These are phyloP conservation scores for Bruguiera gymnorhiza DNA, from an alignment of 345 rosid genomes.

Conservation along the genomic window DNA sequence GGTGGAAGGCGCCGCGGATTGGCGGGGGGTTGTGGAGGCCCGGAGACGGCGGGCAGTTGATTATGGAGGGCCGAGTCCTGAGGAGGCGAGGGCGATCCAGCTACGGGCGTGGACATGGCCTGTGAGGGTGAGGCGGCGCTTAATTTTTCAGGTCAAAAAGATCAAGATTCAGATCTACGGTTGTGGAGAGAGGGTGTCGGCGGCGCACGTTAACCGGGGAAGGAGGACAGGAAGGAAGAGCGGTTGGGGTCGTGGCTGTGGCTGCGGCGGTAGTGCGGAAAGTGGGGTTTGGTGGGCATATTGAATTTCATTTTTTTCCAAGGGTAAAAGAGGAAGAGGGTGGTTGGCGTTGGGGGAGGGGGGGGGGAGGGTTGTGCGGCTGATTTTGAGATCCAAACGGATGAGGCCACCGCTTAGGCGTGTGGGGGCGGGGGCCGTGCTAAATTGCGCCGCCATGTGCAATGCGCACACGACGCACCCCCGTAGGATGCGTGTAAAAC, in stretches of 20 bases:
- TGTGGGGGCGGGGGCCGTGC: no score
- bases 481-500: no score
- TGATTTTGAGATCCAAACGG: constrained; percentile 44
- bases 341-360: not conserved
- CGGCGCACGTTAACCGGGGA: not conserved
- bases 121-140: not conserved
- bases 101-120: not conserved
- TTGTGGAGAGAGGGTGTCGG: not conserved
- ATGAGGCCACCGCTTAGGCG: constrained; percentile 41
- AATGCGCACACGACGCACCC: no score
- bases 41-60: constrained; percentile 8
- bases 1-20: constrained; percentile 84
- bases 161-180: not conserved
- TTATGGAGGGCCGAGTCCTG: not conserved
- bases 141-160: not conserved
- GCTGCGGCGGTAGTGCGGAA: constrained; percentile 28
- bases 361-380: constrained; percentile 40
- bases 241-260: constrained; percentile 18
- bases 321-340: no score
- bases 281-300: constrained; percentile 40
- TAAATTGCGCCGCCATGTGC: no score
- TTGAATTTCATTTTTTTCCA: constrained; percentile 8
- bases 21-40: constrained; percentile 11
- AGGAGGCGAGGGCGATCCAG: not conserved
- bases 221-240: not conserved